phyloP scores from a whole-genome alignment of 1,284 basidiomycete species.

The Cryptococcus sp. region DNA sequence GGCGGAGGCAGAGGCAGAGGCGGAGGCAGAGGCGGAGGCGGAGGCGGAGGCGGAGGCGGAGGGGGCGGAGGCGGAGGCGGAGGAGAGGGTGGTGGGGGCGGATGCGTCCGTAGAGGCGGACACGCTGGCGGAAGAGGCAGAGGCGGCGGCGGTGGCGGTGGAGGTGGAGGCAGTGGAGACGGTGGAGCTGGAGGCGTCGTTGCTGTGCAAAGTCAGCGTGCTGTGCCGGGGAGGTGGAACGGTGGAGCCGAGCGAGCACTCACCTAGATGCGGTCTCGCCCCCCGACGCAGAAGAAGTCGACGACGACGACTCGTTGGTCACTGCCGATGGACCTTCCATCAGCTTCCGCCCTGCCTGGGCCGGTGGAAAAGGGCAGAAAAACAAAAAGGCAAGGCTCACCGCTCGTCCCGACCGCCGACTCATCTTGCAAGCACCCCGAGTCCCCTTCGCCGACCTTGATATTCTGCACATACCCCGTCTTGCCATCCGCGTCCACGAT shows the following conservation, averaged over 20 bases:
- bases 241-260: no score
- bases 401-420: neutral
- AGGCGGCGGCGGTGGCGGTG: neutral
- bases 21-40: neutral
- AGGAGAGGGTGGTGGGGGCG: neutral
- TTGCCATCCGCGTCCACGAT: constrained; percentile 36
- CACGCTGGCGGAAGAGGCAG: neutral
- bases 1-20: neutral
- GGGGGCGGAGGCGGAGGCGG: neutral
- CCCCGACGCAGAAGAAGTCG: neutral
- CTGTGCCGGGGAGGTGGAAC: no score
- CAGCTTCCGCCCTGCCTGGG: no score
- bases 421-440: constrained; percentile 24
- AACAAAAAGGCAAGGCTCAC: neutral
- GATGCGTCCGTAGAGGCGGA: neutral
- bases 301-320: neutral
- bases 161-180: neutral
- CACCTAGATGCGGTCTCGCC: neutral
- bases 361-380: no score
- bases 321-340: no score
- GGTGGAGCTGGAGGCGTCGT: neutral
- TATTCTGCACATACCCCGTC: constrained; percentile 44
- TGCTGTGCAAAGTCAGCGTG: no score
- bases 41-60: constrained; percentile 3
- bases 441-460: constrained; percentile 31